Evolutionary conservation across 1,284 basidiomycete genomes (phyloP), one percentile per base, ranked within the genome.

Genomic region (Xerocomus amazonicus): DNA sequence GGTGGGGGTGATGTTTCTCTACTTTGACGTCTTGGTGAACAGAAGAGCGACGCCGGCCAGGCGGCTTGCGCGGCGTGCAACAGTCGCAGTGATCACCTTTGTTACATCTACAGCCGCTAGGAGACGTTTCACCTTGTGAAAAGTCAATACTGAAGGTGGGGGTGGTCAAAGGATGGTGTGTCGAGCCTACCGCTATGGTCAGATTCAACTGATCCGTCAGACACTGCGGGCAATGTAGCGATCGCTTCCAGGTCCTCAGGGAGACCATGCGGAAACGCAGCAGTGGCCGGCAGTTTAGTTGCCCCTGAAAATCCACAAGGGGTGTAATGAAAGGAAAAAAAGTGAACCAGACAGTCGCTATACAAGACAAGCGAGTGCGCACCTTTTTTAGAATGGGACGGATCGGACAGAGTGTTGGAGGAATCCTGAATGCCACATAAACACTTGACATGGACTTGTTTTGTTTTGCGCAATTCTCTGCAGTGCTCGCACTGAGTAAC

Each of bases 401-500:
- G 53, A 36, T 73, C 63, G 14, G 54, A 62, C 64, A 52, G 38
- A 52, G 61, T 50, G 58, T 67, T 56, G 52, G 43, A 50, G 32
- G 66, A 68, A 29, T 73, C 69, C 57, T 70, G 71, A 19, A 54
- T 45, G 45, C 73, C 75, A 59, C 84, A 86, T 44, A 75, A 69
- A 69, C 84, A 86, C 67, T 82, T 84, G 50, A 84, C 78, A 57
- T 86, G 83, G 43, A 85, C 79, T 70, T 84, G 82, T 67, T 82
- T 84, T 43, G 79, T 83, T 74, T 89, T 89, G 50, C 87, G 76
- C 33, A 86, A 75, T 58, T 89, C 83, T 63, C 85, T 77, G 66
- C 87, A 90, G 66, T 83, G 81, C 52, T 81, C 77, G 68, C 87
- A 90, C 68, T 90, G 88, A 3, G 87, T 88, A n/a, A 87, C 76